These are phyloP conservation scores for Selaginella moellendorffii DNA, from an alignment of 75 land plant species.

Conservation along the genomic window DNA sequence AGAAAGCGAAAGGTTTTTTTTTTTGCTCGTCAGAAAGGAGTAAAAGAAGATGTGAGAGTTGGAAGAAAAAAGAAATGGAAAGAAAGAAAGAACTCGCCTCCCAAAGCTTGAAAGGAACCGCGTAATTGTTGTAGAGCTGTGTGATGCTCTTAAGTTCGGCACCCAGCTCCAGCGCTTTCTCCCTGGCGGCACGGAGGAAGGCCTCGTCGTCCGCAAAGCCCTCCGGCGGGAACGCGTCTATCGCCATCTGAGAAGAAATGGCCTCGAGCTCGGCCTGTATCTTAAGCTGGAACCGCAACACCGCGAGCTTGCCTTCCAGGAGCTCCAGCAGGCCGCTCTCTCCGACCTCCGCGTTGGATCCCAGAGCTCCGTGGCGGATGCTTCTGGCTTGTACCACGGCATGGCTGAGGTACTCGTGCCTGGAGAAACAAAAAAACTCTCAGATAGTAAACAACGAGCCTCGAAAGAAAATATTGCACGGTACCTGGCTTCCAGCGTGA, in stretches of 20 bases:
- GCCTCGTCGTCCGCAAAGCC: conserved; percentile 20
- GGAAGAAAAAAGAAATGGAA: conserved; percentile 1
- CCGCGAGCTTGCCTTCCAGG: conserved; percentile 89
- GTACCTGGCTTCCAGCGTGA: conserved; percentile 76
- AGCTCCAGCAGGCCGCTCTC: conserved; percentile 79
- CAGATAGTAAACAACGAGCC: no score
- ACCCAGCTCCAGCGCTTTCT: conserved; percentile 68
- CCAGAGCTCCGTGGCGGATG: conserved; percentile 26
- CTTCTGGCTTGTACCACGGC: conserved; percentile 93
- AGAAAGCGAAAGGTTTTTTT: background rate
- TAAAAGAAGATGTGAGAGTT: no score
- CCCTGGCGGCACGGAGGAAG: conserved; percentile 29
- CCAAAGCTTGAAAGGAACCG: conserved; percentile 90
- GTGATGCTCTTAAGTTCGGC: conserved; percentile 83
- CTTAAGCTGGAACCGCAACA: conserved; percentile 75
- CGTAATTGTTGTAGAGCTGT: conserved; percentile 92
- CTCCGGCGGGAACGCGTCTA: conserved; percentile 24
- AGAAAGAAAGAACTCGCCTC: conserved; percentile 45
- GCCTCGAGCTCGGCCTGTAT: conserved; percentile 69
- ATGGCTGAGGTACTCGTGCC: conserved; percentile 84
- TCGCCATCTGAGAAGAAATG: conserved; percentile 35
- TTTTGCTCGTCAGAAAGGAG: background rate
- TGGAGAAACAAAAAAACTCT: conserved; percentile 15
- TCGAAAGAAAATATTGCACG: no score
- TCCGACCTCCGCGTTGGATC: conserved; percentile 24